Percentiles rank a stretch among this genome's conserved stretches.
phyloP scores from a whole-genome alignment of 1,139 yeast species.

The Nadsonia starkeyi-henricii region DNA sequence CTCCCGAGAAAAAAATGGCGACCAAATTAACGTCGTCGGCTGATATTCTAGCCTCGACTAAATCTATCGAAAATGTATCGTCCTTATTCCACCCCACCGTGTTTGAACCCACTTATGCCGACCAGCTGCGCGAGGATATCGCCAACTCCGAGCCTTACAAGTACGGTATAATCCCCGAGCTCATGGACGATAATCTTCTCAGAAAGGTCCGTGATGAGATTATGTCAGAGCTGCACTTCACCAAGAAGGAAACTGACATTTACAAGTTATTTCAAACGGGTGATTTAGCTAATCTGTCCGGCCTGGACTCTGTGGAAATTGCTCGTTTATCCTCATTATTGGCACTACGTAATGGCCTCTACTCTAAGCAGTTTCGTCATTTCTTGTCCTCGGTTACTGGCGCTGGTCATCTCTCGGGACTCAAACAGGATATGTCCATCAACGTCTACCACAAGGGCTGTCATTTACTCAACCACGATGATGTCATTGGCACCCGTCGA shows the following conservation, averaged over 20 bases:
- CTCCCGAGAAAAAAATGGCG: background rate
- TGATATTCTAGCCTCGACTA: conserved; percentile 1
- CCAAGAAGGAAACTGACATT: conserved; percentile 92
- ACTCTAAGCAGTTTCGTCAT: conserved; percentile 73
- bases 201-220: conserved; percentile 77
- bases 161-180: conserved; percentile 72
- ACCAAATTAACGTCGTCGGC: background rate
- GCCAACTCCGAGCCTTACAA: conserved; percentile 56
- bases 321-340: conserved; percentile 58
- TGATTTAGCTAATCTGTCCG: conserved; percentile 84
- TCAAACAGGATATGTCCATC: conserved; percentile 82
- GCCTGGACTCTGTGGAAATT: conserved; percentile 64
- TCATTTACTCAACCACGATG: conserved; percentile 90
- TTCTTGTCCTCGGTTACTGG: conserved; percentile 72
- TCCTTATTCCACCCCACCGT: conserved; percentile 17
- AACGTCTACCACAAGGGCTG: conserved; percentile 89
- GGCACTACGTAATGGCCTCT: conserved; percentile 72
- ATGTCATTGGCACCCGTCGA: conserved; percentile 89
- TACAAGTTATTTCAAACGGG: conserved; percentile 93
- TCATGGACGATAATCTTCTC: conserved; percentile 64
- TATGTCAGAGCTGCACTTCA: conserved; percentile 68
- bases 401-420: conserved; percentile 79
- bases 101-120: background rate
- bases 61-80: conserved; percentile 3
- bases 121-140: conserved; percentile 13